Conservation (phyloP, 495 filamentous ascomycete species). For the Margaritispora aquatica region DNA sequence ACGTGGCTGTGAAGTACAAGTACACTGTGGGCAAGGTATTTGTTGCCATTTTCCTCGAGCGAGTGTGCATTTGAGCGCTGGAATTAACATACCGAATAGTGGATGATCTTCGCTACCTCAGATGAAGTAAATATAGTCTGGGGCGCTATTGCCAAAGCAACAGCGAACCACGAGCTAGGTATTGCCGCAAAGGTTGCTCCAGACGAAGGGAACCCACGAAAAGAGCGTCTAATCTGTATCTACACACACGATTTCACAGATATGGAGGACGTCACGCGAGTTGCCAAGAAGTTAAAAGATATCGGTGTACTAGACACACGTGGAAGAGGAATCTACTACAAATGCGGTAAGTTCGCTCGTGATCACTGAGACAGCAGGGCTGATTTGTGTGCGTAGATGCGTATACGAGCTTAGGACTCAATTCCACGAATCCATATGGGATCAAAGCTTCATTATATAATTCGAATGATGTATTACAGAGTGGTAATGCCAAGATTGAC, state of each 20-base stretch:
- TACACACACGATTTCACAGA: slow-evolving; percentile 74
- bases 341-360: slow-evolving; percentile 43
- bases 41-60: slow-evolving; percentile 30
- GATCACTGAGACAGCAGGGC: not conserved
- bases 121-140: slow-evolving; percentile 57
- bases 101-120: slow-evolving; percentile 70
- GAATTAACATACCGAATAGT: slow-evolving; percentile 45
- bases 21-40: slow-evolving; percentile 57
- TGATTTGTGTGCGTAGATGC: slow-evolving; percentile 45
- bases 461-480: slow-evolving; percentile 31
- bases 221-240: slow-evolving; percentile 56
- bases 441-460: slow-evolving; percentile 56
- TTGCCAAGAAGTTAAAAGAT: slow-evolving; percentile 51
- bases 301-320: slow-evolving; percentile 48
- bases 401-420: slow-evolving; percentile 66
- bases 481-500: slow-evolving; percentile 7
- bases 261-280: slow-evolving; percentile 57
- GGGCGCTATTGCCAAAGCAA: slow-evolving; percentile 55
- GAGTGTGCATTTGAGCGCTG: no score
- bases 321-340: slow-evolving; percentile 59
- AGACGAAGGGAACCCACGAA: slow-evolving; percentile 29
- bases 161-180: slow-evolving; percentile 58
- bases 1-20: slow-evolving; percentile 47
- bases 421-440: slow-evolving; percentile 58
- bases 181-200: slow-evolving; percentile 64